phyloP scores from a whole-genome alignment of 192 early-diverging fungal genomes.

The Thoreauomyces humboldtii region DNA sequence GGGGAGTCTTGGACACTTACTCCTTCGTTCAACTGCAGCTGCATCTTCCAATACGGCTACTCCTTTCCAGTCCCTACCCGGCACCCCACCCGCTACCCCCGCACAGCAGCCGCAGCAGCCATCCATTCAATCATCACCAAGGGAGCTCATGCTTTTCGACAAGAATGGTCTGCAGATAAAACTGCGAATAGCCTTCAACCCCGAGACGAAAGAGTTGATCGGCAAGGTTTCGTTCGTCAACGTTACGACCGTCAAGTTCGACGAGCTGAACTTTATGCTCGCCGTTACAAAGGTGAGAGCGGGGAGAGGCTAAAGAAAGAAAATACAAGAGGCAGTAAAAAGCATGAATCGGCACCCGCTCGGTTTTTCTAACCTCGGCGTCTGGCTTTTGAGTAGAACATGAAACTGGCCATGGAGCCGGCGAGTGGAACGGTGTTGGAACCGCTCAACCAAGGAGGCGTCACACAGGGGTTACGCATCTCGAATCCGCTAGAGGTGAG shows the following conservation, averaged over 20 bases:
- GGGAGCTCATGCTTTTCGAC: conserved; percentile 39
- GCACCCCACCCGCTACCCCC: not conserved
- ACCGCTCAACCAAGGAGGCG: conserved; percentile 46
- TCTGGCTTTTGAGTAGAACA: conserved; percentile 11
- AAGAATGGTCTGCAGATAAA: conserved; percentile 60
- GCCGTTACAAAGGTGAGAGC: conserved; percentile 57
- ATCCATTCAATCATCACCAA: not conserved
- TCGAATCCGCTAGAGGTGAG: conserved; percentile 43
- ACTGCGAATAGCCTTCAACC: conserved; percentile 13
- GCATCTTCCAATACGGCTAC: conserved; percentile 1
- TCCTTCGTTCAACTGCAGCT: not conserved
- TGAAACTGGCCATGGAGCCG: conserved; percentile 47
- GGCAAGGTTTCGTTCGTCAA: conserved; percentile 49
- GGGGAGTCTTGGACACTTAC: too few species aligned
- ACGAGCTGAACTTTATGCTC: conserved; percentile 44
- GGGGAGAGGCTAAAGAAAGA: too few species aligned
- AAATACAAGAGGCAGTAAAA: not conserved
- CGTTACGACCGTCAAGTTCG: conserved; percentile 52
- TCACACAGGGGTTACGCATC: conserved; percentile 42
- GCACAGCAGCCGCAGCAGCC: too few species aligned
- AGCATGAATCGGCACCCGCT: not conserved
- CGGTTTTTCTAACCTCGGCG: too few species aligned
- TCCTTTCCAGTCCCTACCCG: not conserved
- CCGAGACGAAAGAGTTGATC: conserved; percentile 21
- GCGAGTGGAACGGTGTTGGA: conserved; percentile 34